Conservation (phyloP, 2,329 filamentous ascomycete genomes). For the Westerdykella ornata region DNA sequence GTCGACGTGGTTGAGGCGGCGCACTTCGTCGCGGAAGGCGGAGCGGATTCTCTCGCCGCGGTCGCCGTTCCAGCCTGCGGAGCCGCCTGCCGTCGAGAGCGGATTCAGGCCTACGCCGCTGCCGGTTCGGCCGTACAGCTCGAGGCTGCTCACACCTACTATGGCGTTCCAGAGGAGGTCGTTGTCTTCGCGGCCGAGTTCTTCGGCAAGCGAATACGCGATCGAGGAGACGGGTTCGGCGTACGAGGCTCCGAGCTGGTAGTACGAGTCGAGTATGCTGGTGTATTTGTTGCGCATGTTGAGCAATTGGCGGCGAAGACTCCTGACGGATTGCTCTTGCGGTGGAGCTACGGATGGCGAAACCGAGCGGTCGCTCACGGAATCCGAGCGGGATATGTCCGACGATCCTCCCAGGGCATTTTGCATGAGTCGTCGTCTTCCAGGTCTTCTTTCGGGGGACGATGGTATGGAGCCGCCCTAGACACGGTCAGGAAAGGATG, state of each 20-base stretch:
- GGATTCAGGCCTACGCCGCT: slow-evolving; percentile 64
- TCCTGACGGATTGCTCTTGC: slow-evolving; percentile 62
- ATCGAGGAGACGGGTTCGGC: slow-evolving; percentile 92
- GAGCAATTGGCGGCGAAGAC: slow-evolving; percentile 65
- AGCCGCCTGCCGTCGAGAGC: slow-evolving; percentile 48
- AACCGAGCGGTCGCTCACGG: slow-evolving; percentile 29
- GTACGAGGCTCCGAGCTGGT: slow-evolving; percentile 79
- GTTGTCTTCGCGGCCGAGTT: slow-evolving; percentile 93
- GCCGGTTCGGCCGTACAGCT: slow-evolving; percentile 80
- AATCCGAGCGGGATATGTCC: slow-evolving; percentile 38
- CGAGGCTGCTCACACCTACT: slow-evolving; percentile 88
- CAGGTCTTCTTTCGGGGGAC: slow-evolving; percentile 57
- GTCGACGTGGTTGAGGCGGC: slow-evolving; percentile 79
- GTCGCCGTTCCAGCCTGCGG: slow-evolving; percentile 70
- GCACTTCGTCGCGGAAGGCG: slow-evolving; percentile 84
- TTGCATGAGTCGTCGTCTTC: slow-evolving; percentile 50
- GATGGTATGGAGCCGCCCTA: slow-evolving; percentile 54
- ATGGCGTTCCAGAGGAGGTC: slow-evolving; percentile 92
- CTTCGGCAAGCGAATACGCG: slow-evolving; percentile 88
- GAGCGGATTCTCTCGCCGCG: slow-evolving; percentile 79
- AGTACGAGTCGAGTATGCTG: slow-evolving; percentile 69
- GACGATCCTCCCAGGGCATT: slow-evolving; percentile 31
- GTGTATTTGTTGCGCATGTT: slow-evolving; percentile 73
- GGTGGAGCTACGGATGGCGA: slow-evolving; percentile 35
- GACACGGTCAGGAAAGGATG: slow-evolving; percentile 2